Percentiles rank a stretch among this genome's conserved stretches.
These are phyloP conservation scores for Sphagnum tenellum DNA, from an alignment of 225 moss, liverwort and hornwort species.

Conservation along the genomic window DNA sequence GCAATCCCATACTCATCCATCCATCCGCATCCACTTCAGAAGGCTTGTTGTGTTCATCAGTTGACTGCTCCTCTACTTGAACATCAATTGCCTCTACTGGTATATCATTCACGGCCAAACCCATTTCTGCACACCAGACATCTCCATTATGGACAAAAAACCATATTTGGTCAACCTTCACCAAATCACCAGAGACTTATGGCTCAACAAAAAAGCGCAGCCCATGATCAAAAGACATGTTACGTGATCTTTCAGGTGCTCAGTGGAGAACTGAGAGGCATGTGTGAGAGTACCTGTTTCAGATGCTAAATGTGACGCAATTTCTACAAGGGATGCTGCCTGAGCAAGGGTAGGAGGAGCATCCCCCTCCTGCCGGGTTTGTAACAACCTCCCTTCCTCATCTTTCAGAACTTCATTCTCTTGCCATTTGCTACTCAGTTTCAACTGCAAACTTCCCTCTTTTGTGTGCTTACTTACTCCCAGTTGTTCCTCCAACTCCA, in stretches of 20 bases:
- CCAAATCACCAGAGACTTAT: too few relatives aligned
- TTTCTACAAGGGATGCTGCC: slow-evolving; percentile 30
- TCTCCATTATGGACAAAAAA: too few relatives aligned
- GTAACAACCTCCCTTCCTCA: slow-evolving; percentile 42
- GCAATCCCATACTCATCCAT: slow-evolving; percentile 24
- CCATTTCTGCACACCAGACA: too few relatives aligned
- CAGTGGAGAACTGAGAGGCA: too few relatives aligned
- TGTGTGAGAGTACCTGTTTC: slow-evolving; percentile 24
- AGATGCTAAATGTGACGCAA: slow-evolving; percentile 25
- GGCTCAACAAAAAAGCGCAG: too few relatives aligned
- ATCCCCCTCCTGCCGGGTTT: slow-evolving; percentile 35
- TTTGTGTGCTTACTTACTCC: slow-evolving; percentile 40
- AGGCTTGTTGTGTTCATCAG: slow-evolving; percentile 8
- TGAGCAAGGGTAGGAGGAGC: slow-evolving; percentile 30
- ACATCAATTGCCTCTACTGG: background rate
- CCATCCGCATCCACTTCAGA: slow-evolving; percentile 14
- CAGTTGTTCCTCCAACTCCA: slow-evolving; percentile 78
- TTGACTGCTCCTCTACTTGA: slow-evolving; percentile 20
- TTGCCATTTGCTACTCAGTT: slow-evolving; percentile 30
- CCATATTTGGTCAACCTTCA: too few relatives aligned
- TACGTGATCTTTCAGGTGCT: too few relatives aligned
- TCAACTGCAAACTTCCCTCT: slow-evolving; percentile 34
- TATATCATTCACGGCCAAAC: too few relatives aligned
- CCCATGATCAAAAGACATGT: too few relatives aligned
- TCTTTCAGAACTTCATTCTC: slow-evolving; percentile 44